Evolutionary conservation across 176 grass and related monocot species (phyloP).

Genomic region (barley (Hordeum vulgare)): MorexV3_pseudomolecules_assembly NC_058519.1:15335949-15336448

Average conservation of each 20-base stretch:
- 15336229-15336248: slow-evolving; percentile 52
- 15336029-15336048: slow-evolving; percentile 49
- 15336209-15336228: slow-evolving; percentile 38
- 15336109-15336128: background rate
- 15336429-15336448: background rate
- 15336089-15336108: slow-evolving; percentile 42
- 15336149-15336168: background rate
- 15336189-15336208: slow-evolving; percentile 42
- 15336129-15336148: background rate
- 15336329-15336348: background rate
- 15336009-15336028: background rate
- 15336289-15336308: background rate
- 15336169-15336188: slow-evolving; percentile 38
- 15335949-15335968: background rate
- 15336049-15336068: slow-evolving; percentile 70
- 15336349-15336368: background rate
- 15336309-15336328: background rate
- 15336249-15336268: slow-evolving; percentile 47
- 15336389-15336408: background rate
- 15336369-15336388: background rate
- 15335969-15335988: background rate
- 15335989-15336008: background rate
- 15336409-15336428: background rate
- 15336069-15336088: slow-evolving; percentile 45
- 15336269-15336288: background rate